Evolutionary conservation across 2,329 filamentous ascomycete species (phyloP).

Genomic region (Fonsecaea multimorphosa): DNA sequence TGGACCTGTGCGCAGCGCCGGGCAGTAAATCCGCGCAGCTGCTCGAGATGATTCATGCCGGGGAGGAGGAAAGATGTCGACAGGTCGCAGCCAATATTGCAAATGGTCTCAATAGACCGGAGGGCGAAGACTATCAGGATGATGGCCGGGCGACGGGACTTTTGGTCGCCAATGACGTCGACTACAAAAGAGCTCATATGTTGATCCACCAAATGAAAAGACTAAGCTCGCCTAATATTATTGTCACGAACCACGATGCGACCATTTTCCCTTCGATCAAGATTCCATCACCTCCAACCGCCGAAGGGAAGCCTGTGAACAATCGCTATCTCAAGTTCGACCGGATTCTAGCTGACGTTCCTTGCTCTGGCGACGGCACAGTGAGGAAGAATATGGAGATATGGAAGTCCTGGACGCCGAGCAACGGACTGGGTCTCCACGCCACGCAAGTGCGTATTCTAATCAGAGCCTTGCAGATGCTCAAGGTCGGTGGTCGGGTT

Average conservation of each 20-base stretch:
- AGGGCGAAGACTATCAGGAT: slow-evolving; percentile 66
- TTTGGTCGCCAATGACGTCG: slow-evolving; percentile 92
- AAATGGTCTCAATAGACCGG: slow-evolving; percentile 63
- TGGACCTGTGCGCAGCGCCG: slow-evolving; percentile 95
- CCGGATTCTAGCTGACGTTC: slow-evolving; percentile 93
- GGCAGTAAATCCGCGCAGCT: slow-evolving; percentile 97
- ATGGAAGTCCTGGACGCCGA: slow-evolving; percentile 93
- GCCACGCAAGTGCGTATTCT: slow-evolving; percentile 87
- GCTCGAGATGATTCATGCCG: slow-evolving; percentile 89
- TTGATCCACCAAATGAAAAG: slow-evolving; percentile 97
- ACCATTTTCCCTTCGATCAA: slow-evolving; percentile 93
- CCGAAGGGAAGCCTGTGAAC: slow-evolving; percentile 60
- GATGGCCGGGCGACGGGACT: slow-evolving; percentile 88
- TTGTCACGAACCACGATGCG: slow-evolving; percentile 97
- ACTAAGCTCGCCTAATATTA: slow-evolving; percentile 91
- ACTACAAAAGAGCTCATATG: slow-evolving; percentile 97
- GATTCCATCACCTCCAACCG: slow-evolving; percentile 66
- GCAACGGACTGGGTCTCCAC: slow-evolving; percentile 85
- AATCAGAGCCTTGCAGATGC: slow-evolving; percentile 89
- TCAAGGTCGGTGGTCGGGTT: slow-evolving; percentile 91
- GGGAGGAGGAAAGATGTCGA: slow-evolving; percentile 84
- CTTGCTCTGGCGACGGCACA: slow-evolving; percentile 95
- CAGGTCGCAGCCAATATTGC: slow-evolving; percentile 71
- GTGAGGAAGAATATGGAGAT: slow-evolving; percentile 89
- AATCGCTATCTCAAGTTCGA: slow-evolving; percentile 92